Percentiles rank a stretch among this genome's conserved stretches.
Evolutionary conservation across 345 rosid genomes (phyloP).

Genomic region (Rubroshorea leprosula): DNA sequence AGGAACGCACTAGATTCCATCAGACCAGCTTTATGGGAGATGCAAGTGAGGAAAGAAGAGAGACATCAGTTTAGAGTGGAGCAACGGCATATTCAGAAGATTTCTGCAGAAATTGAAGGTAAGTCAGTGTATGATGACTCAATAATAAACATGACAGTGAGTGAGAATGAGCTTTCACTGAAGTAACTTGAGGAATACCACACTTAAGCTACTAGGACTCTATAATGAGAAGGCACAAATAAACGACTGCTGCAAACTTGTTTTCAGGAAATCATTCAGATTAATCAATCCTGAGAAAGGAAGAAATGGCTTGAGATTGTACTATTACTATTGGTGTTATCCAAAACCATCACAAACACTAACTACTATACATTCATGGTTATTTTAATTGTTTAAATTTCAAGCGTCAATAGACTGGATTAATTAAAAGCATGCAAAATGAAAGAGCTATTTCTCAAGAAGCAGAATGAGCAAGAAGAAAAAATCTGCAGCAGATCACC

Average conservation of each 20-base stretch:
- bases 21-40: conserved; percentile 82
- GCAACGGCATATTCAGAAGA: conserved; percentile 77
- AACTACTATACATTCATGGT: conserved; percentile 6
- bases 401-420: conserved; percentile 92
- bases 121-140: conserved; percentile 63
- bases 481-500: conserved; percentile 84
- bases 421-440: conserved; percentile 88
- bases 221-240: conserved; percentile 76
- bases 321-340: conserved; percentile 48
- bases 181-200: conserved; percentile 92
- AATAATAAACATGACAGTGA: conserved; percentile 46
- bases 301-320: conserved; percentile 83
- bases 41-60: conserved; percentile 82
- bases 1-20: conserved; percentile 83
- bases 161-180: conserved; percentile 76
- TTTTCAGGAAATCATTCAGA: conserved; percentile 1
- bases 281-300: conserved; percentile 36
- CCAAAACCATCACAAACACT: conserved; percentile 24
- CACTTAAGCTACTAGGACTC: conserved; percentile 72
- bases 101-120: conserved; percentile 85
- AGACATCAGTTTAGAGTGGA: conserved; percentile 67
- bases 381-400: conserved; percentile 40
- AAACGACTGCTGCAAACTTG: not conserved
- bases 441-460: conserved; percentile 82
- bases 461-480: conserved; percentile 67